Conservation (phyloP, 768 basidiomycete genomes). For the Suillus ampliporus region DNA sequence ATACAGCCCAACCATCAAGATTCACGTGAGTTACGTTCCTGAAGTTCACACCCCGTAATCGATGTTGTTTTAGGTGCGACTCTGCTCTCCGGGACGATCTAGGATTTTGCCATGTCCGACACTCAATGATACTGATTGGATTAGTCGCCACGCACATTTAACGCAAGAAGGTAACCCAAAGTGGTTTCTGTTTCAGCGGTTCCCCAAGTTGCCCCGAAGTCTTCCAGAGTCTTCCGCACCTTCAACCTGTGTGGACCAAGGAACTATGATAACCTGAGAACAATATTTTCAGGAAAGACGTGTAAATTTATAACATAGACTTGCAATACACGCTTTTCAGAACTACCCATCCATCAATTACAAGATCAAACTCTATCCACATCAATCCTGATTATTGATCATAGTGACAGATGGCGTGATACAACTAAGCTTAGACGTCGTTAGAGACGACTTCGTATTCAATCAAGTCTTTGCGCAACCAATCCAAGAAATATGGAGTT, state of each 20-base stretch:
- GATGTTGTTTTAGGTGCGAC: neutral
- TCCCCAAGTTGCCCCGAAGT: neutral
- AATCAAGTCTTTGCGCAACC: neutral
- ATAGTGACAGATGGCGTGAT: neutral
- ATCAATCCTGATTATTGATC: neutral
- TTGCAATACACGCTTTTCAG: neutral
- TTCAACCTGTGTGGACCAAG: neutral
- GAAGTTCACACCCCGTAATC: neutral
- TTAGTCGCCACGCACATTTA: neutral
- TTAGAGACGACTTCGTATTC: neutral
- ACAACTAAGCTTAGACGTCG: neutral
- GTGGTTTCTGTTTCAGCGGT: neutral
- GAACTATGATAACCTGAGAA: neutral
- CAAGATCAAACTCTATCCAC: neutral
- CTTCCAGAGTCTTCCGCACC: neutral
- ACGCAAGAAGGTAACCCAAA: neutral
- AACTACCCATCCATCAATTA: neutral
- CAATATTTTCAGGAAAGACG: neutral
- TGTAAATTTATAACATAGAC: no score
- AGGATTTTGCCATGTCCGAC: no score
- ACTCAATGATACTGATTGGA: no score
- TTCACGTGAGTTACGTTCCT: neutral
- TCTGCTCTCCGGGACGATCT: neutral
- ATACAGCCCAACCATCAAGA: neutral
- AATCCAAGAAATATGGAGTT: constrained; percentile 8